Evolutionary conservation across 768 basidiomycete genomes (phyloP).

Genomic region (Scleroderma citrinum): DNA sequence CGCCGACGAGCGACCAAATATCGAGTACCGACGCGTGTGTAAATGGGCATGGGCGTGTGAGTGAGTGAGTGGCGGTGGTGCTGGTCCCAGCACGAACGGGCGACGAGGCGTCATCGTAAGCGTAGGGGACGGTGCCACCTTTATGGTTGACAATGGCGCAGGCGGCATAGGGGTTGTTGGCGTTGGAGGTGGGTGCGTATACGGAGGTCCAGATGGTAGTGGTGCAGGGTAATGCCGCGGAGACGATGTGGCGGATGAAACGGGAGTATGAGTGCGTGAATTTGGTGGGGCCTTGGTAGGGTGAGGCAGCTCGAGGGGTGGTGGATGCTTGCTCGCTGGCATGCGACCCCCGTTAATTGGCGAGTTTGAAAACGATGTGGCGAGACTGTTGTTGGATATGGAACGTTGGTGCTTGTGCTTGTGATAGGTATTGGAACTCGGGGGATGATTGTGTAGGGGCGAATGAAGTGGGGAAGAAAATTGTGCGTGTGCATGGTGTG

Average conservation of each 20-base stretch:
- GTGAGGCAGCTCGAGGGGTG: constrained; percentile 10
- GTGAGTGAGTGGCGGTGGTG: constrained; percentile 19
- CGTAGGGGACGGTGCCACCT: constrained; percentile 38
- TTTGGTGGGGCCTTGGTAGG: constrained; percentile 27
- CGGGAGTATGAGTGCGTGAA: constrained; percentile 48
- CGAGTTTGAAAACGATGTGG: constrained; percentile 22
- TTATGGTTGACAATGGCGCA: constrained; percentile 26
- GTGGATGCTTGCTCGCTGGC: constrained; percentile 9
- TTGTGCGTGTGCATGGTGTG: constrained; percentile 4
- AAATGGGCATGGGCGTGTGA: constrained; percentile 27
- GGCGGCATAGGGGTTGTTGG: constrained; percentile 32
- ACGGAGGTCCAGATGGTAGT: neutral
- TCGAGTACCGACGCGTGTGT: constrained; percentile 30
- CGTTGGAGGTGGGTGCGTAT: constrained; percentile 8
- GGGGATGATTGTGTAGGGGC: no score
- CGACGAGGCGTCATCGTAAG: constrained; percentile 35
- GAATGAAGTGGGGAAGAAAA: constrained; percentile 6
- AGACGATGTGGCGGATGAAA: constrained; percentile 54
- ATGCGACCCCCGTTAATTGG: constrained; percentile 16
- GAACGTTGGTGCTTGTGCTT: constrained; percentile 15
- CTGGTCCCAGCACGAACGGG: constrained; percentile 28
- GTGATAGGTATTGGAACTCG: constrained; percentile 16
- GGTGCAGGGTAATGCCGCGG: constrained; percentile 38
- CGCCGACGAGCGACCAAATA: constrained; percentile 43
- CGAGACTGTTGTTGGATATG: constrained; percentile 9